These are phyloP conservation scores for Cytospora paraplurivora DNA, from an alignment of 2,329 filamentous ascomycete species.

Conservation along the genomic window DNA sequence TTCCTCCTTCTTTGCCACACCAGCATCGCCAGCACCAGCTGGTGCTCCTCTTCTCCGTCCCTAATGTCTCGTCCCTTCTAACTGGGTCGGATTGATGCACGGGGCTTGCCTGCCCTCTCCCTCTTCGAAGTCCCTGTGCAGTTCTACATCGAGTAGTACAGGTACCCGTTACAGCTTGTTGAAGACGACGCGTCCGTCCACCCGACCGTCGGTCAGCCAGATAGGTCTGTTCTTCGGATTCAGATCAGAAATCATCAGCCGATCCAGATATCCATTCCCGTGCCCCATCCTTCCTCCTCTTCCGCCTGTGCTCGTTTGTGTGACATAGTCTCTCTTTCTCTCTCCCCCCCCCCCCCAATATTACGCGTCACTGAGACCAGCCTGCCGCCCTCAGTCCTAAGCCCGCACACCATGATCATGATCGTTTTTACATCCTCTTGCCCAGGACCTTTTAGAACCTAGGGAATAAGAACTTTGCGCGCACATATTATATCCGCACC, in stretches of 20 bases:
- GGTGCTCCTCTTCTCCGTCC: background rate
- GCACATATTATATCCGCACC: background rate
- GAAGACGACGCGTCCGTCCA: background rate
- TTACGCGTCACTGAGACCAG: background rate
- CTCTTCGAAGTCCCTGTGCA: background rate
- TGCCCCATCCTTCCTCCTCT: background rate
- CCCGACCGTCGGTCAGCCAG: background rate
- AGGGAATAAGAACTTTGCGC: background rate
- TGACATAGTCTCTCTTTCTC: background rate
- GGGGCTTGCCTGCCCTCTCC: background rate
- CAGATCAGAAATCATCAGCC: background rate
- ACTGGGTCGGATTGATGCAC: background rate
- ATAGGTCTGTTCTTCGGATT: background rate
- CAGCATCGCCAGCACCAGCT: background rate
- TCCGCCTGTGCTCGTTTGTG: background rate
- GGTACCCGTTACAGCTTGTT: background rate
- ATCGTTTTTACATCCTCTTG: background rate
- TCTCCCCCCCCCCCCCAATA: background rate
- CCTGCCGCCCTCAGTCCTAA: background rate
- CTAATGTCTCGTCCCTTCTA: background rate
- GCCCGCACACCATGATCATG: background rate
- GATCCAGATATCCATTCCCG: background rate
- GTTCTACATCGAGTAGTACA: background rate
- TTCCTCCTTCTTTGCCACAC: background rate
- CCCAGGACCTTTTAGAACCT: background rate